Base-by-base conservation (phyloP, 2,329 filamentous ascomycete genomes). In the Alternaria angustiovoidea region DNA sequence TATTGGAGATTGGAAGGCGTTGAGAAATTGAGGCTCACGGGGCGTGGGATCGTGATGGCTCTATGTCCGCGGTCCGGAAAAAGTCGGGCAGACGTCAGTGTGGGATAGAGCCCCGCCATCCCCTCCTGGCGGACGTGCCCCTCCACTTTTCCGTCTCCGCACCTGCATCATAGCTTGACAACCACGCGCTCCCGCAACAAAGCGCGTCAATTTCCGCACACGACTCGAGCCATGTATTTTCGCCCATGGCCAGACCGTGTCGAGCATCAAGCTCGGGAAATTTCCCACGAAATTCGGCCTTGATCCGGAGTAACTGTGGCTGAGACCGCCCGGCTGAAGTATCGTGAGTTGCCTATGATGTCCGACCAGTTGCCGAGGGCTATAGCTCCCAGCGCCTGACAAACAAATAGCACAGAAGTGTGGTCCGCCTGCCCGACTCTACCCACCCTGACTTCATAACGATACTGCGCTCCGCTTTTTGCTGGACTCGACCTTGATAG, bases 391-490 rank as follows among this genome's bases (percentile, higher is more conserved):
- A 61, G 53, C 57, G 53, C 53, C 57, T 68, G 47, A 60, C 67
- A 75, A 72, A 67, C 68, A 68, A 68, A 72, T 74, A 71, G 70
- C 75, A 72, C 20, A 52, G 12, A 74, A 69, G 59, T 61, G 59
- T 70, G 66, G 67, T 75, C 75, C 74, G 74, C 71, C 66, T 71
- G 74, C 65, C 75, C 76, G 76, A 74, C 64, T 75, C 70, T 78
- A 78, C 70, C 76, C 76, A 77, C 69, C 65, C 66, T 73, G 66
- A 72, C 67, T 69, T 70, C 64, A 69, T 73, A 72, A 66, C 64
- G 64, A 67, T 52, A 59, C 60, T 57, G 61, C 64, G 56, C 46
- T 54, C 57, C 54, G 59, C 65, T 64, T 63, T 62, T 64, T 48
- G 56, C 62, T 61, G 56, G 58, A 61, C 24, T 18, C n/a, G 41